Evolutionary conservation across 305 asterid species (phyloP), one percentile per base, ranked within the genome.

Genomic region (Withania somnifera): DNA sequence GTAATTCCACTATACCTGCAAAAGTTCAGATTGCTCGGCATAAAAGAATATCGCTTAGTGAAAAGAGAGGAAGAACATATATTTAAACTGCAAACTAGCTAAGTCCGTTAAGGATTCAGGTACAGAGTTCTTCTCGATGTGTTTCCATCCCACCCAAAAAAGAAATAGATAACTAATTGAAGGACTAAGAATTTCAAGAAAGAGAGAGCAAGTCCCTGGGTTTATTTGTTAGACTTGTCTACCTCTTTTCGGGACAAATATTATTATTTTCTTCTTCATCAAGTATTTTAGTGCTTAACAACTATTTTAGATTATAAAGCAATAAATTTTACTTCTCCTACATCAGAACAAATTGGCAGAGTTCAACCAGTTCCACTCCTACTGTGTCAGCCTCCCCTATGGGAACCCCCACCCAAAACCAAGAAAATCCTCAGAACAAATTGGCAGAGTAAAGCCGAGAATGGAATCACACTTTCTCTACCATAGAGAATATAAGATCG

Each of bases 1-100:
- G 98, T 96, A 75, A 96, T 96, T 86, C 99, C 99, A 85, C 98
- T 94, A 89, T 94, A 96, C 90, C 99, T 96, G 93, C 81, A 87
- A 68, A 26, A 66, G 38, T 78, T 60, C 57, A 80, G 13, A 50
- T 47, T 4, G 42, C 42, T 50, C 40, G 28, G 50, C 79, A 75
- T 24, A 45, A 71, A 69, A 69, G 11, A 45, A 14, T 6, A 69
- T 40, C 54, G 40, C 20, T 69, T 40, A 20, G 40, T 40, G 57
- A 40, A 40, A 22, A 71, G 38, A 51, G 78, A 42, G 77, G 77
- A 69, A 69, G 20, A 13, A 69, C 34, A 22, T 42, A 68, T 3
- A 40, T 20, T 4, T 13, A 11, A 68, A 40, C 78, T 40, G 78
- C 13, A 40, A 69, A 69, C 52, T 40, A 40, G 36, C 20, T 40